Evolutionary conservation across 2,329 filamentous ascomycete genomes (phyloP).

Genomic region (Trichoderma koningiopsis): DNA sequence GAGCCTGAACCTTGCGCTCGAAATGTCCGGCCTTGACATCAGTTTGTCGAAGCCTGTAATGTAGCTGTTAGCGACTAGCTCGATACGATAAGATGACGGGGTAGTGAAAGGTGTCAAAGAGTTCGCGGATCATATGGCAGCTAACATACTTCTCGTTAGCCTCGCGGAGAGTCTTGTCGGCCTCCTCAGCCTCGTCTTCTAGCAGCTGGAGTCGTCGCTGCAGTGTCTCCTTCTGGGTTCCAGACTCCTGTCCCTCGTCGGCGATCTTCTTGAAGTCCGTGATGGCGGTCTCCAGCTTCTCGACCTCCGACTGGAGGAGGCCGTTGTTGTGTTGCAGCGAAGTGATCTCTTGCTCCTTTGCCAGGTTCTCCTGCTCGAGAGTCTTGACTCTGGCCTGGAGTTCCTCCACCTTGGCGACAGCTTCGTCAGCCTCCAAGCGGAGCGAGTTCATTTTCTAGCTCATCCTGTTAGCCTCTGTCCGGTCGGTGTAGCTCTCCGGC

Average conservation of each 20-base stretch:
- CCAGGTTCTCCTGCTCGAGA: slow-evolving; percentile 90
- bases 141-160: slow-evolving; percentile 92
- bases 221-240: slow-evolving; percentile 88
- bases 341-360: slow-evolving; percentile 97
- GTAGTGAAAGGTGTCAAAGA: background rate
- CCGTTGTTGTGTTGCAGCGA: slow-evolving; percentile 95
- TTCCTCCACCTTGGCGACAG: slow-evolving; percentile 79
- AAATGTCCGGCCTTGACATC: slow-evolving; percentile 99
- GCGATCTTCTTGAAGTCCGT: slow-evolving; percentile 87
- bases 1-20: slow-evolving; percentile 97
- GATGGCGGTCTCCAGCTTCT: slow-evolving; percentile 83
- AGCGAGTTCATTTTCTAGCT: slow-evolving; percentile 89
- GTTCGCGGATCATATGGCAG: background rate
- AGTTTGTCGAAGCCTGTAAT: slow-evolving; percentile 86
- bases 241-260: slow-evolving; percentile 78
- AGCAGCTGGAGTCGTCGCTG: slow-evolving; percentile 91
- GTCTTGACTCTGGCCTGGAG: slow-evolving; percentile 83
- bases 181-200: slow-evolving; percentile 96
- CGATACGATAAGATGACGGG: background rate
- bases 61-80: slow-evolving; percentile 18
- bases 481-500: slow-evolving; percentile 22
- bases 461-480: slow-evolving; percentile 9
- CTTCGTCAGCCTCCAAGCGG: slow-evolving; percentile 90
- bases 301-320: slow-evolving; percentile 84
- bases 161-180: slow-evolving; percentile 94